A percentile compares a stretch with the other conserved stretches of the same genome.
phyloP scores from a whole-genome alignment of 305 asterid genomes.

The Solanum chacoense region DNA sequence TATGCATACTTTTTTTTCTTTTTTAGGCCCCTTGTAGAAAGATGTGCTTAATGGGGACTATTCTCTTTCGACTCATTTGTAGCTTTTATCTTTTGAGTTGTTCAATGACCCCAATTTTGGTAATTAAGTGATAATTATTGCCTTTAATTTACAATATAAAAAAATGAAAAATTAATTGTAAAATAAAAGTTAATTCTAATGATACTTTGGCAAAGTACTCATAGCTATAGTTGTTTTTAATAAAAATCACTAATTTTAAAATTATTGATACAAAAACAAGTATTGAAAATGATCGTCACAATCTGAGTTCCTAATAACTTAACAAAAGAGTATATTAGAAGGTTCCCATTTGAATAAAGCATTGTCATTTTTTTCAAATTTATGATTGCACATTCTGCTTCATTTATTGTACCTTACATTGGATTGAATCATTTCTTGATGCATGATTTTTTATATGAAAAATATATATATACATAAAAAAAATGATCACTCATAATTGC shows the following conservation, averaged over 20 bases:
- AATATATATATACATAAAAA: no score
- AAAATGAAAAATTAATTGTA: not conserved
- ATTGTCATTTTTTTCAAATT: not conserved
- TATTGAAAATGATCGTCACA: not conserved
- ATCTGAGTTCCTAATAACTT: not conserved
- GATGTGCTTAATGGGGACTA: not conserved
- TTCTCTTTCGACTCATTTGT: not conserved
- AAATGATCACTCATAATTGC: not conserved
- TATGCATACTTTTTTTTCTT: not conserved
- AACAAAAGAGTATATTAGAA: not conserved
- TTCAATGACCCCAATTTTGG: not conserved
- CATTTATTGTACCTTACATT: not conserved
- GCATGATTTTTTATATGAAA: not conserved
- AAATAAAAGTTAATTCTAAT: not conserved
- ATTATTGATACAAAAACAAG: not conserved
- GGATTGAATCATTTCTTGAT: not conserved
- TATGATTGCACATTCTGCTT: not conserved
- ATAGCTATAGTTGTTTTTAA: not conserved
- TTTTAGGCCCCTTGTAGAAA: not conserved
- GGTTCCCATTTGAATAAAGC: not conserved
- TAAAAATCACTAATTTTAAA: not conserved
- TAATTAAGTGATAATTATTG: not conserved
- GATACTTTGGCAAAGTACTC: not conserved
- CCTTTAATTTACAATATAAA: not conserved
- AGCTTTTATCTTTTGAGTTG: conserved; percentile 2